Percentiles rank a stretch among this genome's conserved stretches.
These are phyloP conservation scores for Elsinoe australis DNA, from an alignment of 2,329 filamentous ascomycete genomes.

Conservation along the genomic window DNA sequence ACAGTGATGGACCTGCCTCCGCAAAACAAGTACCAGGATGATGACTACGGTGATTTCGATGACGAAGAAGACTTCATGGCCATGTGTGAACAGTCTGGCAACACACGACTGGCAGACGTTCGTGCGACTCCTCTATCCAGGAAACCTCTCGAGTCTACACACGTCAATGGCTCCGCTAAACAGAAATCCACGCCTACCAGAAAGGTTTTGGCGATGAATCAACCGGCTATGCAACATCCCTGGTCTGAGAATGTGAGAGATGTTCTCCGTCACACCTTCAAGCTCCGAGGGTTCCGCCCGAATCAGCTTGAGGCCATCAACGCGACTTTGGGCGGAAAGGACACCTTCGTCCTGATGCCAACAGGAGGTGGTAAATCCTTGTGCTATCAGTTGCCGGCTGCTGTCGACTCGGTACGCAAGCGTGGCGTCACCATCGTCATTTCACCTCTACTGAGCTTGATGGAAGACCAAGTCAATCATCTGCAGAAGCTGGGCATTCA, in stretches of 20 bases:
- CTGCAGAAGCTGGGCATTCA: constrained; percentile 66
- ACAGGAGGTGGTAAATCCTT: constrained; percentile 95
- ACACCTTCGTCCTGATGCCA: constrained; percentile 95
- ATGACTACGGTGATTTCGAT: constrained; percentile 24
- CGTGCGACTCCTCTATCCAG: constrained; percentile 37
- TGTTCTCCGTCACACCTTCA: constrained; percentile 75
- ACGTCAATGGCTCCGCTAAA: constrained; percentile 8
- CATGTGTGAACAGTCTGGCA: constrained; percentile 31
- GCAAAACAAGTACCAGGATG: constrained; percentile 12
- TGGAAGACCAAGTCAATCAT: constrained; percentile 93
- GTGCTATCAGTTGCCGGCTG: constrained; percentile 89
- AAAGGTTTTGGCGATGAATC: constrained; percentile 22
- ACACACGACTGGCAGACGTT: constrained; percentile 35
- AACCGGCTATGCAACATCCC: constrained; percentile 50
- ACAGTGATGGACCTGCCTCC: not conserved
- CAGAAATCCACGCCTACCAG: constrained; percentile 20
- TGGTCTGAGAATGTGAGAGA: constrained; percentile 83
- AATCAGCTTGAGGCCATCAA: constrained; percentile 97
- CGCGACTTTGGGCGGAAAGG: constrained; percentile 75
- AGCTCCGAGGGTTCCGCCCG: constrained; percentile 75
- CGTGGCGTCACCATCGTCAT: constrained; percentile 84
- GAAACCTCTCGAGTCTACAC: constrained; percentile 19
- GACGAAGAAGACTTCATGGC: constrained; percentile 32
- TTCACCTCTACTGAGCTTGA: constrained; percentile 88
- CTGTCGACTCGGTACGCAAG: constrained; percentile 73